These are phyloP conservation scores for Perkinsus chesapeaki DNA, from an alignment of 169 alveolate species.

Conservation along the genomic window DNA sequence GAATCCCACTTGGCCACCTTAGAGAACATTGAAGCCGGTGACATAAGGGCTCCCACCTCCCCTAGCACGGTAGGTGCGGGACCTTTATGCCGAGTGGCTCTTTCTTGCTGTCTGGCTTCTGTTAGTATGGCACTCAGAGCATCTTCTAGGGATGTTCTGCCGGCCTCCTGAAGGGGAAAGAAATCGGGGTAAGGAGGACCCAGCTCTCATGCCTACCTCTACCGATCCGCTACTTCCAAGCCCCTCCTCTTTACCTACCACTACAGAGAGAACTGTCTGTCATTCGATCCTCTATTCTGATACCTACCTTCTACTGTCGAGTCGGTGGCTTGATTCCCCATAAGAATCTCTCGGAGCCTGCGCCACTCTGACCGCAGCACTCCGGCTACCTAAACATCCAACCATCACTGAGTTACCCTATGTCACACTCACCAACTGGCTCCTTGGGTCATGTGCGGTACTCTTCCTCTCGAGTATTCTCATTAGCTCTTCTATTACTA, in stretches of 20 bases:
- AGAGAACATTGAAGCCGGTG: too few relatives aligned
- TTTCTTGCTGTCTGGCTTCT: too few relatives aligned
- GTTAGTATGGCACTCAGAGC: not conserved
- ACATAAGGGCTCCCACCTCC: too few relatives aligned
- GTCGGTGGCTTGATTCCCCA: too few relatives aligned
- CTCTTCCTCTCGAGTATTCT: not conserved
- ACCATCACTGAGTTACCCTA: too few relatives aligned
- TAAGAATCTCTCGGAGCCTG: not conserved
- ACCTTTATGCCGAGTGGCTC: too few relatives aligned
- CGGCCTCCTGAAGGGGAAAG: not conserved
- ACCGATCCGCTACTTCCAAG: too few relatives aligned
- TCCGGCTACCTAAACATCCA: not conserved
- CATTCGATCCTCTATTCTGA: not conserved
- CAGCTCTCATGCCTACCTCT: too few relatives aligned
- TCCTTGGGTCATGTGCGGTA: not conserved
- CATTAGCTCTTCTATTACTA: not conserved
- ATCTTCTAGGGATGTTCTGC: not conserved
- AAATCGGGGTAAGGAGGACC: too few relatives aligned
- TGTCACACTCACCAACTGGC: not conserved
- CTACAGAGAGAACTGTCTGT: not conserved
- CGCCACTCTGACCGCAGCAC: not conserved
- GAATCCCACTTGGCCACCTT: too few relatives aligned
- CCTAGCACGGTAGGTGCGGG: too few relatives aligned
- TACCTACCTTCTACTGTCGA: not conserved
- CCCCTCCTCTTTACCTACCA: too few relatives aligned